Base-by-base conservation (phyloP, 2,329 filamentous ascomycete genomes). In the Elsinoe batatas region DNA sequence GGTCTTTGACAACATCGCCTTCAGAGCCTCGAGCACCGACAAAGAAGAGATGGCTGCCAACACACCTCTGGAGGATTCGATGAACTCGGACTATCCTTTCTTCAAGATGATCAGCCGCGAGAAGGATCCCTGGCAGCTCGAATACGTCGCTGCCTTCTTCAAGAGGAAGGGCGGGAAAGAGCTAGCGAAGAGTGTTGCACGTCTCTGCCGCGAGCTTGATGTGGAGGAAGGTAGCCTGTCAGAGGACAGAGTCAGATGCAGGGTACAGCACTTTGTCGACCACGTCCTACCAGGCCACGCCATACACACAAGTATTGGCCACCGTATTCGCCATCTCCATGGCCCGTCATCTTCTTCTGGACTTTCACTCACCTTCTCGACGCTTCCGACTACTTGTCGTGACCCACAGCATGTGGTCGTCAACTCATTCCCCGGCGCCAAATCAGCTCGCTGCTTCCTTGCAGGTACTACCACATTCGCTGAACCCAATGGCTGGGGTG, bases 1-100 rank as follows among this genome's bases (percentile, higher is more conserved):
- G 91, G 74, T 96, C 6, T 76, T 96, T 47, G 90, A 97, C 73
- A 95, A 93, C 65, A 91, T 87, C 2, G 91, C 90, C 3, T 91
- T 85, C 67, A 80, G 81, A 58, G 63, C 68, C 20, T 55, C 53
- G 30, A 42, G 36, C 15, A 35, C 54, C 10, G 43, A 56, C 33
- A 36, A 49, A 20, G 54, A 38, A 40, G 42, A 56, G 18, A 13
- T 37, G 43, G 54, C 54, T 7, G 18, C 42, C 5, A 37, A 51
- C 20, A 53, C 46, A 20, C 37, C 55, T 17, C 43, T 53, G 12
- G 46, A 53, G 33, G 55, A 47, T 22, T 56, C 54, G 13, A 42
- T 55, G 43, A 40, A 53, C 17, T 38, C 57, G 3, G 47, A 57
- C 36, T 42, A 42, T 71, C 1, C 72, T 71, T 54, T 68, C 66